Evolutionary conservation across 176 grass and related monocot genomes (phyloP).

Genomic region (Echinochloa phyllopogon): DNA sequence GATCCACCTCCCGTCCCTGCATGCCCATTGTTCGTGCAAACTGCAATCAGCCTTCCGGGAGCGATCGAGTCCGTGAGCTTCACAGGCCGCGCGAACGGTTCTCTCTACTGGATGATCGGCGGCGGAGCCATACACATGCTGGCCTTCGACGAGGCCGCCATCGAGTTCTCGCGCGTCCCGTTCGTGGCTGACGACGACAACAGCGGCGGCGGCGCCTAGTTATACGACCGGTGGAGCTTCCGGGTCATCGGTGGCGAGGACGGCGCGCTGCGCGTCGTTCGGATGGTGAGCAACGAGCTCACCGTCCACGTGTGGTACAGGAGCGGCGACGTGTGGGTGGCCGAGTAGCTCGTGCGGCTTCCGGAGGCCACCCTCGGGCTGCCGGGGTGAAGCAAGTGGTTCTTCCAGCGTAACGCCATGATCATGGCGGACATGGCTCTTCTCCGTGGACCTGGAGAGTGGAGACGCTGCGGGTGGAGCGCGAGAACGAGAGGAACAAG

Average conservation of each 20-base stretch:
- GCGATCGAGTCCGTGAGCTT: background rate
- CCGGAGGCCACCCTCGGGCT: background rate
- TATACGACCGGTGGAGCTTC: background rate
- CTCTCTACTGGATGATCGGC: constrained; percentile 2
- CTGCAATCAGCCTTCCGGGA: background rate
- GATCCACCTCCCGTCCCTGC: too few relatives aligned
- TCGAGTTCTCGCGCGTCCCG: constrained; percentile 27
- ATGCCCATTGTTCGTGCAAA: too few relatives aligned
- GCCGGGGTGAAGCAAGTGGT: background rate
- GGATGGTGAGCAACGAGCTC: background rate
- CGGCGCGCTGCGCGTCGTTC: background rate
- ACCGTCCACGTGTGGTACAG: background rate
- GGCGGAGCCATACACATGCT: constrained; percentile 13
- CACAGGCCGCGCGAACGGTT: background rate
- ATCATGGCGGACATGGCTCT: constrained; percentile 5
- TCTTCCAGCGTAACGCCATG: background rate
- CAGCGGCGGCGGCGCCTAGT: background rate
- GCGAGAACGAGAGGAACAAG: constrained; percentile 15
- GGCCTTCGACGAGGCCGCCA: constrained; percentile 25
- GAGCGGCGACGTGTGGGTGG: background rate
- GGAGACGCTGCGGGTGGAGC: background rate
- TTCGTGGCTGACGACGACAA: background rate
- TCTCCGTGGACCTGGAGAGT: constrained; percentile 16
- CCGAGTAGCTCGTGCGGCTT: background rate
- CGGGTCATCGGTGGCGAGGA: background rate